Conservation (phyloP, 208 protist genomes). For the Acanthamoeba culbertsoni region DNA sequence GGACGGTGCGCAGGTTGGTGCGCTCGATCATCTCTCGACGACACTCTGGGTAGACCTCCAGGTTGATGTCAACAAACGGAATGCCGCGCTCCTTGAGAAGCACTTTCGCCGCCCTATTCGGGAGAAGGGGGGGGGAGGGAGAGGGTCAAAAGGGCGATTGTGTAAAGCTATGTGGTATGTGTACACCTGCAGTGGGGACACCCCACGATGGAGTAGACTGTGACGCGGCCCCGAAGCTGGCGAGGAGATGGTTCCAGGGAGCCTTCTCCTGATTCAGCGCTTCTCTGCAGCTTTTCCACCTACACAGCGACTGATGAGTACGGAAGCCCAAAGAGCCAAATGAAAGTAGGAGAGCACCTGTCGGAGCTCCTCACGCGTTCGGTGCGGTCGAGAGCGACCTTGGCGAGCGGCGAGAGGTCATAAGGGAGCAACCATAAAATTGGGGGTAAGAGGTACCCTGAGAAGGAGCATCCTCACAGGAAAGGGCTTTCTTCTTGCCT, state of each 20-base stretch:
- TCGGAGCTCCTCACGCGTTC: too few relatives aligned
- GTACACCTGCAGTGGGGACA: neutral
- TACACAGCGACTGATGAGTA: too few relatives aligned
- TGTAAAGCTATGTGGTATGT: neutral
- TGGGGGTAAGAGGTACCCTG: too few relatives aligned
- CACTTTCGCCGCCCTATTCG: neutral
- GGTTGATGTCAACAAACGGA: neutral
- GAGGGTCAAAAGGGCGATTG: neutral
- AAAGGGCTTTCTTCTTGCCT: too few relatives aligned
- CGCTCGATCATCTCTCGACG: neutral
- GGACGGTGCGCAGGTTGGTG: neutral
- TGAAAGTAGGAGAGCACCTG: too few relatives aligned
- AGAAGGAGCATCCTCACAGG: too few relatives aligned
- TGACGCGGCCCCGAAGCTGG: neutral
- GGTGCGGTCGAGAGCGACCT: too few relatives aligned
- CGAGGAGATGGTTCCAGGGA: neutral
- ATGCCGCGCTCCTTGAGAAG: neutral
- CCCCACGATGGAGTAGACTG: neutral
- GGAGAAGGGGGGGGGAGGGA: neutral
- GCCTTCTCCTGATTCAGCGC: neutral
- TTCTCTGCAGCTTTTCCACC: neutral
- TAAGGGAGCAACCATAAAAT: too few relatives aligned
- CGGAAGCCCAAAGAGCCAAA: too few relatives aligned
- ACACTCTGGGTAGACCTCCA: neutral
- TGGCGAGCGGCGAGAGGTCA: too few relatives aligned